Base-by-base conservation (phyloP, 2,329 filamentous ascomycete genomes). In the Fusarium transvaalense region DNA sequence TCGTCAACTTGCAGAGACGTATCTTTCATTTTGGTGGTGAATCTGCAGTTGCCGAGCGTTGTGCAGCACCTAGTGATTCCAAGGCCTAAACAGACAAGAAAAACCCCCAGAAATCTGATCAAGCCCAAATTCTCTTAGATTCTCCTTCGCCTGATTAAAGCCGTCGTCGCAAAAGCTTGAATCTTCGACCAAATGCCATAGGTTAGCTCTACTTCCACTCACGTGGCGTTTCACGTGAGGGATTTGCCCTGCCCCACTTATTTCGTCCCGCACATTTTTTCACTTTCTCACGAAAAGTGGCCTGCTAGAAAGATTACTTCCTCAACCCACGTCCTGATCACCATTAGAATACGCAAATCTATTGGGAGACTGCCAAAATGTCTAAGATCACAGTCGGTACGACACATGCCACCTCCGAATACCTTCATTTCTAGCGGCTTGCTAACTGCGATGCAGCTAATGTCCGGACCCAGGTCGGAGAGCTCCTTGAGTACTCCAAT, bases 401-500 rank as follows among this genome's bases (percentile, higher is more conserved):
- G 83, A 48, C 56, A 56, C 9, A 52, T 35, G 21, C 42, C 23
- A n/a, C 23, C 53, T 31, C 17, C 29, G 42, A 38, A 61, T 25
- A 21, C 27, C 39, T 41, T 29, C 41, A 38, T 12, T 27, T 19
- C 3, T 29, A 46, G 23, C 17, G 42, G 31, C 34, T 85, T 81
- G 78, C 84, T 78, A 77, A 79, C 73, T 31, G 25, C 35, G 35
- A 34, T 60, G 19, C 74, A 80, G 93, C 93, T 89, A 93, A 94
- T 92, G 94, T 97, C 89, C 93, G 94, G 89, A 87, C 89, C 83
- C 95, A 98, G 87, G 93, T 98, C 83, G 86, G 91, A 83, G 89
- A 96, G 83, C 89, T 99, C 80, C 92, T 99, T 79, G 91, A 97
- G 80, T 98, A 98, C 91, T 97, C 92, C 81, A 88, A 88, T 79